These are phyloP conservation scores for Jaltomata sinuosa DNA, from an alignment of 257 asterid genomes.

Conservation along the genomic window DNA sequence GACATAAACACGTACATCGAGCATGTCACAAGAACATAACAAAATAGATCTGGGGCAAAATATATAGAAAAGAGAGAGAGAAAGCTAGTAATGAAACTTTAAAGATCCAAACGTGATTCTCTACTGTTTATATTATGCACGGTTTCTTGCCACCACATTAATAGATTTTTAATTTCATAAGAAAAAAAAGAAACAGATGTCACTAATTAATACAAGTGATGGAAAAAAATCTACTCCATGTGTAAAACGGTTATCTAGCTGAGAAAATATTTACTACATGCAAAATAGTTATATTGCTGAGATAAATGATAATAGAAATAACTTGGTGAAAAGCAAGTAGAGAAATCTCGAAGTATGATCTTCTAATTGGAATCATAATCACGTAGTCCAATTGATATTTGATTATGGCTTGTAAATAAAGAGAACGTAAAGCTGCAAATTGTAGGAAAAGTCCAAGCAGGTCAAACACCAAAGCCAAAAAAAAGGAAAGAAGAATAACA, in stretches of 20 bases:
- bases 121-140: background rate
- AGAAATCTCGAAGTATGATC: background rate
- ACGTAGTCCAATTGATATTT: background rate
- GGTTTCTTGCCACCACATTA: background rate
- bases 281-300: background rate
- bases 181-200: background rate
- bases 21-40: background rate
- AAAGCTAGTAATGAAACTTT: background rate
- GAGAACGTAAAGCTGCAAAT: background rate
- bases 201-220: background rate
- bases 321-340: background rate
- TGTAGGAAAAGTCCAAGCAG: background rate
- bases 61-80: background rate
- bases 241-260: background rate
- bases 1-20: background rate
- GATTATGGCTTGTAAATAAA: background rate
- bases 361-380: background rate
- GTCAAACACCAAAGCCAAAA: background rate
- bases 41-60: background rate
- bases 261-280: background rate
- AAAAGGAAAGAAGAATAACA: background rate
- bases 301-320: background rate
- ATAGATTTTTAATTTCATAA: background rate
- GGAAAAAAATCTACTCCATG: background rate
- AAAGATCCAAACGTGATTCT: background rate